These are phyloP conservation scores for Aspergillus affinis DNA, from an alignment of 495 filamentous ascomycete species.

Conservation along the genomic window DNA sequence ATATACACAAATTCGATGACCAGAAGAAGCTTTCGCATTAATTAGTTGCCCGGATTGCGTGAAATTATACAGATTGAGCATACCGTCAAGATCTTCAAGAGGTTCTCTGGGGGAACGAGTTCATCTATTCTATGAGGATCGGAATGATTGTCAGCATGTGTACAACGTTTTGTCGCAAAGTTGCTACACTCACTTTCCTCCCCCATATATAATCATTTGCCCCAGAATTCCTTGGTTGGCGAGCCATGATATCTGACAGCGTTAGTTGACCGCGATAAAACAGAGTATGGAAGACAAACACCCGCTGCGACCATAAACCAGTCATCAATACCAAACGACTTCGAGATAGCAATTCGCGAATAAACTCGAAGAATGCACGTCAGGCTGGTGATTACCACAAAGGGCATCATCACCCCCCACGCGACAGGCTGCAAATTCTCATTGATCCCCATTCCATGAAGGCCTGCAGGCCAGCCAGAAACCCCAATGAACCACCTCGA, in stretches of 20 bases:
- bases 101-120: constrained; percentile 2
- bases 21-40: constrained; percentile 1
- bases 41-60: too few species aligned
- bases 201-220: constrained; percentile 7
- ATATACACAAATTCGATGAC: constrained; percentile 11
- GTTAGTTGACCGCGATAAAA: not conserved
- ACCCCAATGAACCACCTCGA: not conserved
- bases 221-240: constrained; percentile 3
- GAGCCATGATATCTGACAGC: constrained; percentile 1
- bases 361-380: constrained; percentile 6
- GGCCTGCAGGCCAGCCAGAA: not conserved
- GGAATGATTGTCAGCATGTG: not conserved
- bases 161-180: not conserved
- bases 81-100: constrained; percentile 1
- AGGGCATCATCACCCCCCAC: constrained; percentile 1
- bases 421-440: constrained; percentile 9
- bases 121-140: not conserved
- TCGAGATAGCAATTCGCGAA: constrained; percentile 4
- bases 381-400: constrained; percentile 5
- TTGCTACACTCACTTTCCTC: constrained; percentile 5
- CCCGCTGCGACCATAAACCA: constrained; percentile 9
- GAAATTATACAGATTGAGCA: too few species aligned
- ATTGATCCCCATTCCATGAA: constrained; percentile 10
- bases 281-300: not conserved
- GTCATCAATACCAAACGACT: constrained; percentile 8